Evolutionary conservation across 1,284 basidiomycete genomes (phyloP), one percentile per base, ranked within the genome.

Genomic region (Ceratorhiza oryzae-sativae): DNA sequence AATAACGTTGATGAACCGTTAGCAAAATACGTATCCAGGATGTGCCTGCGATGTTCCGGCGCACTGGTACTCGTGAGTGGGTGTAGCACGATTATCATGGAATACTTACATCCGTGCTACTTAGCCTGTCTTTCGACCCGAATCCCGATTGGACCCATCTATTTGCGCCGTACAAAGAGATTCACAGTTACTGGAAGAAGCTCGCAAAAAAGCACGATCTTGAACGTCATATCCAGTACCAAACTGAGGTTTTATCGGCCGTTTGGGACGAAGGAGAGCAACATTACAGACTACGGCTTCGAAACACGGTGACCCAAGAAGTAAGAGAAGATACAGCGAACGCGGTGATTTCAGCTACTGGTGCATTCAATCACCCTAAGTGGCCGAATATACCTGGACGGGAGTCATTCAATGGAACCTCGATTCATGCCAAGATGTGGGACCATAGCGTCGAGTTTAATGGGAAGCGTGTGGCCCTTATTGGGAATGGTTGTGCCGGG

Each of bases 71-170:
- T 67, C 71, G 73, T 75, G 70, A 27, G 76, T 46, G 10, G 18
- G 3, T 71, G 32, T 58, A 77, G 30, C 83, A 6, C 76, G 84
- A 42, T 75, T 71, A 77, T 77, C 46, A 76, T 58, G 74, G 81
- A 60, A 82, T n/a, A n/a, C n/a, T n/a, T 76, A 88, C 87, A 30
- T 88, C 88, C 75, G 3, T 18, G 5, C 36, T 20, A 4, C 30
- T 30, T 32, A 62, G 60, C 39, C 30, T 72, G n/a, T 75, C 74
- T 20, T 73, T 71, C 25, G 72, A 58, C 4, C 68, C 20, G n/a
- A 72, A 73, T 13, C 36, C 61, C 10, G 46, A 60, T 18, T 73
- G 70, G 72, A 41, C 70, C 10, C 34, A 10, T 0, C 10, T 75
- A 6, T 56, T 61, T n/a, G 13, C 62, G 1, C 8, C 61, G 20